Conservation (phyloP, 164 flowering plant genomes). For the Euptelea pleiosperma region DNA sequence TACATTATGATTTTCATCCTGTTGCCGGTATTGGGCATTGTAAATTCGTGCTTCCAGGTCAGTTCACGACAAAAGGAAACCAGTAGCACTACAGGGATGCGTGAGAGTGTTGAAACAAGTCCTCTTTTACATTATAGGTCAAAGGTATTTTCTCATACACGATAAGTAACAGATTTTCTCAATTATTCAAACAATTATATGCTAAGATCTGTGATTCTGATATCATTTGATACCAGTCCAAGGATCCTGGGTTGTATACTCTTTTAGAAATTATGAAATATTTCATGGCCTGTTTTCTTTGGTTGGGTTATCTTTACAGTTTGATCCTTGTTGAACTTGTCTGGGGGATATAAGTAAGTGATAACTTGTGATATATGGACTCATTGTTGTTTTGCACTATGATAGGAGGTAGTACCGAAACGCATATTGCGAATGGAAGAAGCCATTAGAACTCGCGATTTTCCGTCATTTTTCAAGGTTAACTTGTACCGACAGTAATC, state of each 20-base stretch:
- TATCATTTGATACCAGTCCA: no score
- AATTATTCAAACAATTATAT: no score
- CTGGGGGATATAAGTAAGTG: not conserved
- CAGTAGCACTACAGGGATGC: conserved; percentile 98
- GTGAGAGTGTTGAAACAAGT: conserved; percentile 92
- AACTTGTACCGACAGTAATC: conserved; percentile 92
- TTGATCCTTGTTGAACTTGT: not conserved
- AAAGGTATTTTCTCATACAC: conserved; percentile 44
- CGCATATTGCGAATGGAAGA: conserved; percentile 86
- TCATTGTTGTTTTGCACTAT: conserved; percentile 5
- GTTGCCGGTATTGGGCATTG: not conserved
- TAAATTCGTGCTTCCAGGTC: conserved; percentile 42
- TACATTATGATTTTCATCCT: no score
- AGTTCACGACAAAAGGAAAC: conserved; percentile 96
- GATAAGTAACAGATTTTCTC: no score
- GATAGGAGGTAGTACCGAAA: conserved; percentile 86
- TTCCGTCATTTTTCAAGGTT: conserved; percentile 73
- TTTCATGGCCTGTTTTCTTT: no score
- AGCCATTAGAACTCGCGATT: conserved; percentile 78
- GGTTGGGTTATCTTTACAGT: no score
- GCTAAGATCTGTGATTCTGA: no score
- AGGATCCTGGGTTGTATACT: not conserved
- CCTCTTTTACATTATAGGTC: conserved; percentile 80
- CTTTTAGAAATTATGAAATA: not conserved
- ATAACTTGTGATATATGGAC: not conserved